Conservation (phyloP, 2,329 filamentous ascomycete genomes). For the Dactylellina parvicollis region DNA sequence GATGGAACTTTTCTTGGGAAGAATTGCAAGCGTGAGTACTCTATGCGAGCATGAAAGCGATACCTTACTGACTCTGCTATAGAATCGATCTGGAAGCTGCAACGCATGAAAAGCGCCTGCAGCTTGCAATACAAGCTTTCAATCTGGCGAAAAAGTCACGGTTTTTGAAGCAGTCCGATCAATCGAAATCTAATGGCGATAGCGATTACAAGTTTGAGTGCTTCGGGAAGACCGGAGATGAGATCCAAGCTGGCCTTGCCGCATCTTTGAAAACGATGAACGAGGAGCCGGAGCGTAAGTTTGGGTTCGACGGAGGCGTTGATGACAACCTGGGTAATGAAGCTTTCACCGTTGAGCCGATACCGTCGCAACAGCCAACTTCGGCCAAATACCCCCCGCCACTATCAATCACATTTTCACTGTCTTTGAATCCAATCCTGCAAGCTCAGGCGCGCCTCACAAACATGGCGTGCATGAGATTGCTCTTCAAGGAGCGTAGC, state of each 20-base stretch:
- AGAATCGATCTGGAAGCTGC: slow-evolving; percentile 44
- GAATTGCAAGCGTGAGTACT: slow-evolving; percentile 57
- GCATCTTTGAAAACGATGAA: slow-evolving; percentile 55
- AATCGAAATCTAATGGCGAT: background rate
- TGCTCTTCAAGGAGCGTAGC: slow-evolving; percentile 79
- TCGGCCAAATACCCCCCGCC: slow-evolving; percentile 56
- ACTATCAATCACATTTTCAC: slow-evolving; percentile 65
- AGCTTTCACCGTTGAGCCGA: slow-evolving; percentile 25
- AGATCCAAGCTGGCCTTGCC: slow-evolving; percentile 51
- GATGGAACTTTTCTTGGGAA: slow-evolving; percentile 59
- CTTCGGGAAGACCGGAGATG: slow-evolving; percentile 55
- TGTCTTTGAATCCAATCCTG: slow-evolving; percentile 81
- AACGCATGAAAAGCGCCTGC: slow-evolving; percentile 42
- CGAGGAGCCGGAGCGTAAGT: slow-evolving; percentile 32
- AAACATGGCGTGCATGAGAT: slow-evolving; percentile 77
- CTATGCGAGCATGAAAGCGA: slow-evolving; percentile 64
- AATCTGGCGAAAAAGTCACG: slow-evolving; percentile 14
- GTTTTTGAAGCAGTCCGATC: background rate
- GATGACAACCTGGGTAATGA: slow-evolving; percentile 41
- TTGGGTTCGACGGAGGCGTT: slow-evolving; percentile 35
- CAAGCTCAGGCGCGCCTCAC: slow-evolving; percentile 75
- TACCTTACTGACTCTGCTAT: background rate
- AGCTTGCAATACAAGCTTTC: slow-evolving; percentile 47
- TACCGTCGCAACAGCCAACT: background rate
- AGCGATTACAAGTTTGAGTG: slow-evolving; percentile 46